Evolutionary conservation across 345 rosid genomes (phyloP), one percentile per base, ranked within the genome.

Genomic region (Sapria himalayana): DNA sequence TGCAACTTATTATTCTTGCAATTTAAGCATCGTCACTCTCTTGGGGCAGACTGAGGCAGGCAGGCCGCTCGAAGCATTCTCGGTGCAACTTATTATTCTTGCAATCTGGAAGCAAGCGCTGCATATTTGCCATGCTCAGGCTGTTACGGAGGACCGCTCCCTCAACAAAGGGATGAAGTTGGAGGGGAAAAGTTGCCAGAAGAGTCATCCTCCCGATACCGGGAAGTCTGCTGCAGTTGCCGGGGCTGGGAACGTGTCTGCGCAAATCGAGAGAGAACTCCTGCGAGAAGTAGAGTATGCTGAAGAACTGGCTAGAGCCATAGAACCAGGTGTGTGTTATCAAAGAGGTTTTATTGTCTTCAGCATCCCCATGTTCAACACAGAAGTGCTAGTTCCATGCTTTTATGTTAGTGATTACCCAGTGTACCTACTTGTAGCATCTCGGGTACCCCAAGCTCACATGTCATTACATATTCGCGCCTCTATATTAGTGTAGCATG

Each of bases 51-150:
- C 62, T 15, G 57, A 59, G 50, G 61, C 62, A 27, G 64, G 61
- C 34, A 66, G 22, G 52, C 70, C 63, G 23, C 62, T 82, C 45
- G 86, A 84, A 54, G 98, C 81, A 46, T 89, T 89, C 70, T 79
- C 98, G 5, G 64, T 89, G 45, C 92, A 89, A 59, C 71, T 89
- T 61, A 93, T 73, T 48, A 69, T 79, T 56, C 86, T 82, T 24
- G 98, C 95, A 48, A 77, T 82, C 34, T 82, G 95, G 95, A 89
- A 79, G 70, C 95, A 76, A 56, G 95, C 92, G 15, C 56, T 82
- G 51, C 66, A 79, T 69, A 77, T 82, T 52, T 79, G 95, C 65
- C 98, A 89, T 59, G 50, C 98, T 15, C 81, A 65, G 58, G 93
- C 93, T 66, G 93, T 72, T 37, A 65, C 63, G 54, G 92, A 82